Evolutionary conservation across 2,329 filamentous ascomycete species (phyloP).

Genomic region (Cercospora sesami): DNA sequence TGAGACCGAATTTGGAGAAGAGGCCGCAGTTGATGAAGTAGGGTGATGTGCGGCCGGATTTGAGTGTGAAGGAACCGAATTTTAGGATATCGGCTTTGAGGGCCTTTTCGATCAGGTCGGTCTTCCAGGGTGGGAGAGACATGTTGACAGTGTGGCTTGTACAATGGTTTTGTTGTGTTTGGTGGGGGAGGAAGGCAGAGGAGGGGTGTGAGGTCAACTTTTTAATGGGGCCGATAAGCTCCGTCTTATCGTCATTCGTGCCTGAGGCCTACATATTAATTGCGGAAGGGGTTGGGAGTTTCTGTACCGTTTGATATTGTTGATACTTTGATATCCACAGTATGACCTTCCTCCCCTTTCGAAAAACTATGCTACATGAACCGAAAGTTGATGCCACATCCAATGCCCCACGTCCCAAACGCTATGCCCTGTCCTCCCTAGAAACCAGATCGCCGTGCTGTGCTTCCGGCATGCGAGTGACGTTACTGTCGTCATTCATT

Average conservation of each 20-base stretch:
- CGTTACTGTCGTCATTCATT: conserved; percentile 26
- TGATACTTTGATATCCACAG: background rate
- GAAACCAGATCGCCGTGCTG: conserved; percentile 16
- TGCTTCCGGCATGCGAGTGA: conserved; percentile 21
- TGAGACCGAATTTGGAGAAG: conserved; percentile 78
- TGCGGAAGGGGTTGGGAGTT: background rate
- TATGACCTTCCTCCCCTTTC: background rate
- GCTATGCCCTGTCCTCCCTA: background rate
- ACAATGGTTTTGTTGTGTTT: background rate
- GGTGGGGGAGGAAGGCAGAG: background rate
- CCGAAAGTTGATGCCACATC: background rate
- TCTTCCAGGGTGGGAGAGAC: conserved; percentile 60
- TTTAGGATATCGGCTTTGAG: conserved; percentile 70
- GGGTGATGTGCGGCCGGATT: conserved; percentile 85
- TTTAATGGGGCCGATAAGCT: conserved; percentile 9
- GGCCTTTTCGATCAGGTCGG: conserved; percentile 68
- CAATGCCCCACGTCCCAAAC: background rate
- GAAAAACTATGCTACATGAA: conserved; percentile 12
- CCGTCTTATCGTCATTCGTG: background rate
- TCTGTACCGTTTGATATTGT: background rate
- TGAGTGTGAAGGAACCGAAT: conserved; percentile 84
- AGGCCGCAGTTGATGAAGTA: conserved; percentile 98
- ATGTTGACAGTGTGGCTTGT: background rate
- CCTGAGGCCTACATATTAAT: background rate
- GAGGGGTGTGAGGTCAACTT: conserved; percentile 1